Evolutionary conservation across 1,284 basidiomycete species (phyloP), one percentile per base, ranked within the genome.

Genomic region (Anthracocystis panici-leucophaei): DNA sequence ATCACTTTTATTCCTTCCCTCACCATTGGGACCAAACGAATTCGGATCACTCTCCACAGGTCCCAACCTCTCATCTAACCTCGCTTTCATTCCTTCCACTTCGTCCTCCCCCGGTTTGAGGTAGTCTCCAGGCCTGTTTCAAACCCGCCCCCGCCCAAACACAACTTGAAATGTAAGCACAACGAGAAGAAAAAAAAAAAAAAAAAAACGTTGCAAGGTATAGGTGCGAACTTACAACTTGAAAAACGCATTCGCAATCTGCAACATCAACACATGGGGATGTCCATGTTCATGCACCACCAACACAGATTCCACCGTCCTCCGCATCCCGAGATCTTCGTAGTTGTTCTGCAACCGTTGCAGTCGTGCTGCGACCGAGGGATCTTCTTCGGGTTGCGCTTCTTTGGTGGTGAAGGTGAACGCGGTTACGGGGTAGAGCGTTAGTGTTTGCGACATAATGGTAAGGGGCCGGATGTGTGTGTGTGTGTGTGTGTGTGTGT

Each of bases 231-330:
- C 92, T 83, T 81, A 94, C 94, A 98, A 90, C 86, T 98, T 98
- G 89, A 97, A 98, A 87, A 97, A 99, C 20, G 95, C 94, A 85
- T 97, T 97, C 35, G 95, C 96, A 82, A 99, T 97, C 86, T 98
- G 96, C 16, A 98, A 89, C 91, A 98, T 96, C 75, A 99, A 90
- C 69, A 98, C 93, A 83, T 98, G 96, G 38, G 81, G 83, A 69
- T 82, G 83, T 11, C 85, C 84, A 57, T 88, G 86, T 66, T 89
- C 89, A 75, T 97, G 95, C 25, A 97, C 95, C 56, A 98, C 91
- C 35, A 99, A 90, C 68, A 98, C 92, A n/a, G 94, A 96, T 84
- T 99, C 96, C 11, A 97, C 94, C 0, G 94, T 95, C 21, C 94
- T 88, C 31, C 95, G 89, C 91, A 96, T 95, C 16, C 86, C 96